phyloP scores from a whole-genome alignment of 495 filamentous ascomycete species.

The Baudoinia panamericana region DNA sequence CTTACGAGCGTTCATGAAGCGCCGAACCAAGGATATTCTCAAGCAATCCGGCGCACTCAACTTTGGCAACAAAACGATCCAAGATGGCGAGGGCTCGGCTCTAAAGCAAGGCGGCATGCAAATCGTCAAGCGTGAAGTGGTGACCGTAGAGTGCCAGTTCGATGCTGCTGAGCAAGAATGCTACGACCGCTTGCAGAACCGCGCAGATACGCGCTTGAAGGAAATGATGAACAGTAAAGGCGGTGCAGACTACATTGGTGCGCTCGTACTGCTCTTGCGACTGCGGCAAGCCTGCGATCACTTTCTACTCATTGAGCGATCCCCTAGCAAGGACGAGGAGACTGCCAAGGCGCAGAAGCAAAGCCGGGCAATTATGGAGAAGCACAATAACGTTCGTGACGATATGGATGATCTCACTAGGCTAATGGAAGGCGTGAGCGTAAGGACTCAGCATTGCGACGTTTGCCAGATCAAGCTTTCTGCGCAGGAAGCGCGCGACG shows the following conservation, averaged over 20 bases:
- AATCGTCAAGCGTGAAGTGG: slow-evolving; percentile 75
- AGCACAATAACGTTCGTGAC: slow-evolving; percentile 29
- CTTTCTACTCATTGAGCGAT: slow-evolving; percentile 69
- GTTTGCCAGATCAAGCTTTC: slow-evolving; percentile 66
- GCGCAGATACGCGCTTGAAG: slow-evolving; percentile 73
- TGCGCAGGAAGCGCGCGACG: slow-evolving; percentile 40
- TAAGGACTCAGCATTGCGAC: slow-evolving; percentile 74
- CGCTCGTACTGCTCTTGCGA: slow-evolving; percentile 75
- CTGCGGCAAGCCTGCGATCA: slow-evolving; percentile 92
- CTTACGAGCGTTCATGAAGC: slow-evolving; percentile 90
- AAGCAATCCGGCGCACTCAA: slow-evolving; percentile 68
- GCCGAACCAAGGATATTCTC: slow-evolving; percentile 86
- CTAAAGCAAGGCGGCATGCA: slow-evolving; percentile 50
- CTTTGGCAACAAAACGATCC: slow-evolving; percentile 45
- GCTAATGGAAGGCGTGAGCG: slow-evolving; percentile 68
- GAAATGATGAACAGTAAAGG: slow-evolving; percentile 80
- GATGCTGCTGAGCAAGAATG: slow-evolving; percentile 66
- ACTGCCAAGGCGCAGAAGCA: slow-evolving; percentile 39
- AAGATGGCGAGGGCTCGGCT: slow-evolving; percentile 35
- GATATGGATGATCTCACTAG: slow-evolving; percentile 75
- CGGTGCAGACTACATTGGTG: slow-evolving; percentile 66
- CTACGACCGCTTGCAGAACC: slow-evolving; percentile 68
- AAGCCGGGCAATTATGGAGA: neutral
- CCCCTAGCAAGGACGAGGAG: slow-evolving; percentile 76
- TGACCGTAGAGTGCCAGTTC: slow-evolving; percentile 67